Conservation (phyloP, 2,329 filamentous ascomycete genomes). For the Myrmaecium sp. region DNA sequence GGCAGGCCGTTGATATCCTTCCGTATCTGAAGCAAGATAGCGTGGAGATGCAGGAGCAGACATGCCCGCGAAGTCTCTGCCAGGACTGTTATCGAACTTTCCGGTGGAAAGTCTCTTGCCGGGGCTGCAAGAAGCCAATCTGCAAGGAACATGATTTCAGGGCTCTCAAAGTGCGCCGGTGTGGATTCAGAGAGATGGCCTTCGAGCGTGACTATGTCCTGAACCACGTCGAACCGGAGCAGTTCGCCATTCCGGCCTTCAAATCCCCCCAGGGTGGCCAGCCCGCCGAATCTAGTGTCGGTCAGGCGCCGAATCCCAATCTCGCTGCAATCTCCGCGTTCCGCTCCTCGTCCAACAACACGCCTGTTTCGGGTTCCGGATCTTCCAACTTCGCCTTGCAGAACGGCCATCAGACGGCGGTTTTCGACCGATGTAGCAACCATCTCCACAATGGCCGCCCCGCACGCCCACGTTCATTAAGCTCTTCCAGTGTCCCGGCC, state of each 20-base stretch:
- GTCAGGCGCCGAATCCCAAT: no score
- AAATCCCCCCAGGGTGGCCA: no score
- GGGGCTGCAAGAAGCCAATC: constrained; percentile 37
- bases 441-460: no score
- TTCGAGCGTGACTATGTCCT: constrained; percentile 28
- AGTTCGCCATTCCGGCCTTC: constrained; percentile 20
- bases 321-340: no score
- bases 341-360: no score
- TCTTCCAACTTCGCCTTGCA: no score
- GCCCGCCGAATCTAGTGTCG: no score
- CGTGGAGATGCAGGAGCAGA: constrained; percentile 25
- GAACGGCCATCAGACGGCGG: no score
- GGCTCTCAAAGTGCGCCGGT: constrained; percentile 37
- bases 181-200: constrained; percentile 37
- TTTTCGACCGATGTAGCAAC: no score
- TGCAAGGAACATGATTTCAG: constrained; percentile 44
- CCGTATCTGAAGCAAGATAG: constrained; percentile 23
- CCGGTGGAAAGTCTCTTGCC: constrained; percentile 42
- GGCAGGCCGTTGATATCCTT: constrained; percentile 22
- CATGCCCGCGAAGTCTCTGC: constrained; percentile 39
- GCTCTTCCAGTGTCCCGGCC: no score
- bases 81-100: constrained; percentile 40
- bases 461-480: no score
- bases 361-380: no score
- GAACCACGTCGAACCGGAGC: constrained; percentile 14